Evolutionary conservation across 1,284 basidiomycete genomes (phyloP), one percentile per base, ranked within the genome.

Genomic region (Athelia sp.): DNA sequence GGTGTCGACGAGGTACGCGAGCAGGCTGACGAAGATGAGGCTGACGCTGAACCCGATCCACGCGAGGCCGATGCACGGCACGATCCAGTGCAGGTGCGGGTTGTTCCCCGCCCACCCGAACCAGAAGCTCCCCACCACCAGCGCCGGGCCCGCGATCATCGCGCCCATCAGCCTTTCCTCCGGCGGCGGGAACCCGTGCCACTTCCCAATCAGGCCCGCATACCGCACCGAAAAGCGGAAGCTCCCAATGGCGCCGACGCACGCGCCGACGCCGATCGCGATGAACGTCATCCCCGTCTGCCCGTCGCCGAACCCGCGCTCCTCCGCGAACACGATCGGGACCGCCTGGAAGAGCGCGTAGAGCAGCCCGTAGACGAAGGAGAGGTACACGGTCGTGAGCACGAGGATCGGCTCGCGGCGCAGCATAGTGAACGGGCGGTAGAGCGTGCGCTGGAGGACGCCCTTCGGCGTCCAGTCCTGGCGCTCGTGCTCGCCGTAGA

Each of bases 141-240:
- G 64, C 4, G 62, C 52, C 0, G 69, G 67, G 2, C 67, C 74
- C 2, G 71, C 74, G n/a, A 71, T 52, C 67, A 75, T 70, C 47
- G 74, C 69, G 13, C 75, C 75, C 18, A 65, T 63, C 11, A 81
- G 65, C 46, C 78, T 68, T 51, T 75, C 71, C 58, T 82, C 78
- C 10, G 82, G 77, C 1, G 81, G 79, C 1, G 79, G 79, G 56
- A 76, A 75, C 2, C 76, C 77, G 46, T 66, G 71, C 79, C 80
- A 82, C 47, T 74, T 74, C 8, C 63, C 61, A 13, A 78, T 71
- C 19, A 81, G 69, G n/a, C 56, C 45, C 0, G 62, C 62, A 55
- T 75, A 74, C 50, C 66, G 59, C 3, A 62, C 58, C 46, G 64
- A 57, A 42, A 65, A 44, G 8, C 42, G 6, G 17, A 34, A 18